Evolutionary conservation across 225 moss, liverwort and hornwort genomes (phyloP).

Genomic region (Antitrichia curtipendula): DNA sequence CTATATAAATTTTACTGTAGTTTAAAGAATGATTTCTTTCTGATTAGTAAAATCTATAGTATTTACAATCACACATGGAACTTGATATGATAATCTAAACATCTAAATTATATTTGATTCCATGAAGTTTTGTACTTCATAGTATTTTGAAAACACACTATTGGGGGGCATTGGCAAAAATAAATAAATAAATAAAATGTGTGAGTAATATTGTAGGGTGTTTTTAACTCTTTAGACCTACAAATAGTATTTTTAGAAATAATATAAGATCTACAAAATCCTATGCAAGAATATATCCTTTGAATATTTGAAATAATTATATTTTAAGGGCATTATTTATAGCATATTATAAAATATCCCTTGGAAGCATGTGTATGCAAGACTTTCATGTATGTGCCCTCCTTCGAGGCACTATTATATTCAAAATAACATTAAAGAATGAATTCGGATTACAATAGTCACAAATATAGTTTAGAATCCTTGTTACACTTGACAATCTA

Average conservation of each 20-base stretch:
- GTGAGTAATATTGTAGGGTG: not conserved
- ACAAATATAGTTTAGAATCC: not conserved
- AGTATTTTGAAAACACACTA: not conserved
- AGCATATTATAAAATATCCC: fast-evolving
- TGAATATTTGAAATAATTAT: no score
- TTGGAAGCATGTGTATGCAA: no score
- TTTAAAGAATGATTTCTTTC: not conserved
- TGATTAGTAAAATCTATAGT: not conserved
- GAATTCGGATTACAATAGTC: not conserved
- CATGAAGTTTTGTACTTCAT: not conserved
- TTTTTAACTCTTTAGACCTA: not conserved
- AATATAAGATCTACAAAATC: not conserved
- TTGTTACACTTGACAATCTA: not conserved
- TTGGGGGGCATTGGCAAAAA: no score
- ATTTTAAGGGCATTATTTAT: not conserved
- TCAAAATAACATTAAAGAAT: not conserved
- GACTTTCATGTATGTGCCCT: not conserved
- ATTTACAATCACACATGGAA: not conserved
- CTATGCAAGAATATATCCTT: not conserved
- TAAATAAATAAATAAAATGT: no score
- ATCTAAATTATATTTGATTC: not conserved
- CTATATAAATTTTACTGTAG: not conserved
- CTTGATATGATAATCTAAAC: not conserved
- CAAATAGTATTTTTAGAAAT: not conserved
- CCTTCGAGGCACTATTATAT: not conserved